These are phyloP conservation scores for Gautieria morchelliformis DNA, from an alignment of 768 basidiomycete species.

Conservation along the genomic window DNA sequence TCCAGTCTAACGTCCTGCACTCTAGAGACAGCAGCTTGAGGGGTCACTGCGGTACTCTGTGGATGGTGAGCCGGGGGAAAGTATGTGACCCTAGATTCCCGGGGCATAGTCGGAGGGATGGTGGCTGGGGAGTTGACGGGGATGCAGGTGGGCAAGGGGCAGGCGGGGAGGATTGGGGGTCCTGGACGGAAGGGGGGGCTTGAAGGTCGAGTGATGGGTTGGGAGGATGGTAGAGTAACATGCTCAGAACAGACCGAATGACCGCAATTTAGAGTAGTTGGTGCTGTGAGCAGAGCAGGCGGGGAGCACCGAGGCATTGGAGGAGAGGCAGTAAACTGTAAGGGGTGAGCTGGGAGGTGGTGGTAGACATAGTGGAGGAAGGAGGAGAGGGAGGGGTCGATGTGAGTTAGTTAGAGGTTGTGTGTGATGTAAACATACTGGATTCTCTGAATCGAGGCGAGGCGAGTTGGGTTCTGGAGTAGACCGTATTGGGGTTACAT, in stretches of 20 bases:
- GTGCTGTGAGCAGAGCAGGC: slow-evolving; percentile 28
- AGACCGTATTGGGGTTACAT: not conserved
- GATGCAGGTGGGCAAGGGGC: slow-evolving; percentile 30
- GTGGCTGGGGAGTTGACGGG: slow-evolving; percentile 10
- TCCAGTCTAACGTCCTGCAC: slow-evolving; percentile 27
- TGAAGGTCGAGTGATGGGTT: slow-evolving; percentile 7
- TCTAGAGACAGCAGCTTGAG: slow-evolving; percentile 7
- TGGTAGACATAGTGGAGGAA: slow-evolving; percentile 6
- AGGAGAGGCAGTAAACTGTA: slow-evolving; percentile 31
- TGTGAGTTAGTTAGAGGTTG: not conserved
- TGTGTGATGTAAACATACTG: not conserved
- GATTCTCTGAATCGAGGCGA: not conserved
- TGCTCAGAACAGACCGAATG: slow-evolving; percentile 72
- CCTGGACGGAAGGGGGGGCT: slow-evolving; percentile 7
- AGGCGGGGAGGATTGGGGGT: slow-evolving; percentile 17
- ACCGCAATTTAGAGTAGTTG: slow-evolving; percentile 66
- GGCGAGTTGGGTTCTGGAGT: not conserved
- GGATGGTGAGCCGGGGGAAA: slow-evolving; percentile 23
- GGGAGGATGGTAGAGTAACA: slow-evolving; percentile 18
- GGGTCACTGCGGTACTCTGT: slow-evolving; percentile 15
- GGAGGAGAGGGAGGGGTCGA: slow-evolving; percentile 4
- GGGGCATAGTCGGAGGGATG: slow-evolving; percentile 30
- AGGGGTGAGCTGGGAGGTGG: not conserved
- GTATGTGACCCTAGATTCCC: slow-evolving; percentile 27
- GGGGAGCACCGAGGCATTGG: slow-evolving; percentile 45